Evolutionary conservation across 1,284 basidiomycete species (phyloP), one percentile per base, ranked within the genome.

Genomic region (Marasmius tenuissimus): DNA sequence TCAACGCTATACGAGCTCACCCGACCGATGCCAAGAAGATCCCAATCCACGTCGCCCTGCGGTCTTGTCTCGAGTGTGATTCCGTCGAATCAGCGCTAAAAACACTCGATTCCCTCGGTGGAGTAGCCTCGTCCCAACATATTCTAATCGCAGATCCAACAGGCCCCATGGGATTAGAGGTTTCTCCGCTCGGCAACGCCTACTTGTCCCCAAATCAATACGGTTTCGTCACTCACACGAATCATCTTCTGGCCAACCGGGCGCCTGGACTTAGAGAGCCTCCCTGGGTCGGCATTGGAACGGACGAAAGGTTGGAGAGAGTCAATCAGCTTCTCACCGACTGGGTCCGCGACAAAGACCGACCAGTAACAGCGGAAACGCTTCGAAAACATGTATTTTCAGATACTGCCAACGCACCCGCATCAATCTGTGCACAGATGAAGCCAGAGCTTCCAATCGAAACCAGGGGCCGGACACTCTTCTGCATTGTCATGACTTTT

Each of bases 1-100:
- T 66, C 22, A 66, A 66, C 47, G 65, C 65, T 27, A 63, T 66
- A 45, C 65, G 65, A n/a, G 65, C 65, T 3, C 61, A 58, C 38
- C 63, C 63, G 27, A 64, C 60, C 33, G 58, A 63, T 52, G n/a
- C 58, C 45, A 49, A 51, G n/a, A 63, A 63, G 37, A 58, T 66
- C 27, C 65, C 65, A 35, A 63, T 64, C 37, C 65, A 66, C 50
- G 39, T 66, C 35, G 62, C 62, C 45, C 58, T 66, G 33, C 65
- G 65, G 12, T 27, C 63, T 38, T 61, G 55, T 42, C 63, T 66
- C 8, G 58, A 66, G 39, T 59, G 61, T 14, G 51, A 49, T 20
- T 66, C 65, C 20, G 16, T 52, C 7, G 52, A 60, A 40, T 47
- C 35, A 20, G 65, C 65, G n/a, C 38, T 65, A 20, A 59, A 58